Percentiles rank a stretch among this genome's conserved stretches.
These are phyloP conservation scores for Ophiocordyceps polyrhachis-furcata DNA, from an alignment of 2,329 filamentous ascomycete genomes.

Conservation along the genomic window DNA sequence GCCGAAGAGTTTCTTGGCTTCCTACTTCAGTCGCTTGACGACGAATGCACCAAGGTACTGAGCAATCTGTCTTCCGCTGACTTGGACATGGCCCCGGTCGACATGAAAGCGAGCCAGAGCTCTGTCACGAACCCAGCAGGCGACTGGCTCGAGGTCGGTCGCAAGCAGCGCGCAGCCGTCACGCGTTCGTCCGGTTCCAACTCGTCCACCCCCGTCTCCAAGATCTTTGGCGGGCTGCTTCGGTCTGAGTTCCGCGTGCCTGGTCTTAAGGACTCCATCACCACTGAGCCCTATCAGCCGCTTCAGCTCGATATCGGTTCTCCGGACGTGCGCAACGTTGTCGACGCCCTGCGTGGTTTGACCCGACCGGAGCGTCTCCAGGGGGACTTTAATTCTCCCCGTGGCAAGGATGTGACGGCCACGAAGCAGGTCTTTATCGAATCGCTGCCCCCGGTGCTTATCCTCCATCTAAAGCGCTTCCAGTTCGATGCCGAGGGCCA, in stretches of 20 bases:
- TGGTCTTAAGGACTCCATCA: conserved; percentile 78
- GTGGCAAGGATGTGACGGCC: conserved; percentile 56
- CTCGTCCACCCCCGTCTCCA: conserved; percentile 67
- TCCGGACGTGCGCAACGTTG: conserved; percentile 70
- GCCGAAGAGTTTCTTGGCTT: conserved; percentile 95
- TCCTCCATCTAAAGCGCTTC: conserved; percentile 92
- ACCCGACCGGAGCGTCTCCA: conserved; percentile 72
- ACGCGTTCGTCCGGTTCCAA: conserved; percentile 70
- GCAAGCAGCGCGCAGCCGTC: conserved; percentile 70
- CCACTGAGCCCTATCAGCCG: conserved; percentile 81
- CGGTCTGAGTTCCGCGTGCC: conserved; percentile 78
- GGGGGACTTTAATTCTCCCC: conserved; percentile 64
- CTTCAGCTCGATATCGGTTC: conserved; percentile 88
- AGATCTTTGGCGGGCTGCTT: conserved; percentile 84
- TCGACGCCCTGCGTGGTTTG: conserved; percentile 73
- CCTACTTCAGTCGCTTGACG: conserved; percentile 76
- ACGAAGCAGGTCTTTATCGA: conserved; percentile 95
- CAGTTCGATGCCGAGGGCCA: conserved; percentile 69
- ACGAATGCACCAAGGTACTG: conserved; percentile 73
- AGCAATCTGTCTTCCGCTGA: conserved; percentile 22
- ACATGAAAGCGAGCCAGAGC: conserved; percentile 11
- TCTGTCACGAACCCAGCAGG: conserved; percentile 13
- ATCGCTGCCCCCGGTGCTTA: conserved; percentile 73
- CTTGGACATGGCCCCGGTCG: conserved; percentile 13
- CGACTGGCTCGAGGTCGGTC: conserved; percentile 84